A percentile compares a stretch with the other conserved stretches of the same genome.
phyloP scores from a whole-genome alignment of 2,329 filamentous ascomycete species.

The Penicillium sumatraense region DNA sequence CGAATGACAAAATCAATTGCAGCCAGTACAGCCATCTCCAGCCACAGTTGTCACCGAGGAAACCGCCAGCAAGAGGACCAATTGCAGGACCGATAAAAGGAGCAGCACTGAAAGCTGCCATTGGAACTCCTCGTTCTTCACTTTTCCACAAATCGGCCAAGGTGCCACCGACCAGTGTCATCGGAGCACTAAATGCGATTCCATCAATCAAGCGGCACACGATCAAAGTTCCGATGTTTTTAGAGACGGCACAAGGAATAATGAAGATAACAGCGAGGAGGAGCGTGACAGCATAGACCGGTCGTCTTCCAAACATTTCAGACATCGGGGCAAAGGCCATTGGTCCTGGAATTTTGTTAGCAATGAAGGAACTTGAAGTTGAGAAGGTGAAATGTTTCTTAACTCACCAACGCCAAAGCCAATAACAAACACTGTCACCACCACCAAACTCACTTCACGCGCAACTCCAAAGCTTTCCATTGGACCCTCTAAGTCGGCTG shows the following conservation, averaged over 20 bases:
- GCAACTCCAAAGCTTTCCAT: slow-evolving; percentile 68
- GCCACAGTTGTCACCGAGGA: slow-evolving; percentile 68
- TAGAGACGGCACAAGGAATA: slow-evolving; percentile 76
- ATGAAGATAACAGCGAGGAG: slow-evolving; percentile 75
- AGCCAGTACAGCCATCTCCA: slow-evolving; percentile 92
- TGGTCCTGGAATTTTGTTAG: slow-evolving; percentile 56
- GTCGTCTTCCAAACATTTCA: slow-evolving; percentile 72
- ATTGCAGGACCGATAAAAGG: slow-evolving; percentile 82
- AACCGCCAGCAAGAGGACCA: slow-evolving; percentile 77
- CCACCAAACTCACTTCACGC: slow-evolving; percentile 72
- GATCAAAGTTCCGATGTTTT: slow-evolving; percentile 76
- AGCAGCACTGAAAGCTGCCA: slow-evolving; percentile 83
- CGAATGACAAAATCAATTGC: slow-evolving; percentile 73
- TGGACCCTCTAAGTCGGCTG: slow-evolving; percentile 72
- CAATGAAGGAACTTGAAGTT: background rate
- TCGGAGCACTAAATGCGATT: slow-evolving; percentile 82
- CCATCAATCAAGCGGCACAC: slow-evolving; percentile 79
- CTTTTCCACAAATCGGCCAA: slow-evolving; percentile 82
- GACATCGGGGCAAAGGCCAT: slow-evolving; percentile 80
- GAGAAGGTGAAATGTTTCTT: background rate
- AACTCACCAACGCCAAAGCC: slow-evolving; percentile 74
- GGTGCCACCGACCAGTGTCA: slow-evolving; percentile 84
- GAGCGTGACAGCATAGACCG: slow-evolving; percentile 73
- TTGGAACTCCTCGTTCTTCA: slow-evolving; percentile 82
- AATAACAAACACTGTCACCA: slow-evolving; percentile 76